Evolutionary conservation across 1,139 yeast genomes (phyloP), one percentile per base, ranked within the genome.

Genomic region (Kluyveromyces sp.): DNA sequence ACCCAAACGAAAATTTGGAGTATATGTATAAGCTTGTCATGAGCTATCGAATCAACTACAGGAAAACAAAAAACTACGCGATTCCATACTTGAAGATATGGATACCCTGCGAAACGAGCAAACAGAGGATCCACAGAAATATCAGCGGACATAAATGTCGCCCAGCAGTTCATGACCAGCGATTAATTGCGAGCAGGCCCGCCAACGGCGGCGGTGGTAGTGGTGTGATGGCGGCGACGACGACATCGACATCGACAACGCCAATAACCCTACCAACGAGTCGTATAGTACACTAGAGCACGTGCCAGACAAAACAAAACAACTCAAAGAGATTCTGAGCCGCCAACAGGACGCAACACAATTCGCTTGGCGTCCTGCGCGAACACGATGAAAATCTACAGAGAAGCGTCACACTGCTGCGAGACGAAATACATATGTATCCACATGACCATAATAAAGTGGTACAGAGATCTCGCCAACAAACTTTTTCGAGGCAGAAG

Each of bases 1-100:
- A 62, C 63, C 2, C 63, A 60, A 41, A 52, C 61, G 64, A 60
- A 39, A 60, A 59, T 41, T 45, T 60, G 35, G 45, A 49, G 4
- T 53, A 59, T 31, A 43, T 60, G 53, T 59, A 60, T 43, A 35
- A 48, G 15, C 49, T 60, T 36, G 54, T 56, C 50, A 54, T 6
- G 50, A 45, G 34, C 51, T 59, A 3, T 41, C 55, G 27, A 37
- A 27, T 3, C 60, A 55, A 37, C 33, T 59, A 45, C 37, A 46
- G 28, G 47, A 50, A 33, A 60, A 58, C 43, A 54, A 58, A 40
- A 29, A 34, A 4, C 51, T 56, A 39, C 56, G 60, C 38, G 53
- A 53, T 8, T 48, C 45, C 4, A 43, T 60, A 6, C 34, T 59
- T 32, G 36, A 45, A 28, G 53, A 48, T 26, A 50, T 59, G 3